These are phyloP conservation scores for Skeletonema marinoi DNA, from an alignment of 108 stramenopile genomes.

Conservation along the genomic window DNA sequence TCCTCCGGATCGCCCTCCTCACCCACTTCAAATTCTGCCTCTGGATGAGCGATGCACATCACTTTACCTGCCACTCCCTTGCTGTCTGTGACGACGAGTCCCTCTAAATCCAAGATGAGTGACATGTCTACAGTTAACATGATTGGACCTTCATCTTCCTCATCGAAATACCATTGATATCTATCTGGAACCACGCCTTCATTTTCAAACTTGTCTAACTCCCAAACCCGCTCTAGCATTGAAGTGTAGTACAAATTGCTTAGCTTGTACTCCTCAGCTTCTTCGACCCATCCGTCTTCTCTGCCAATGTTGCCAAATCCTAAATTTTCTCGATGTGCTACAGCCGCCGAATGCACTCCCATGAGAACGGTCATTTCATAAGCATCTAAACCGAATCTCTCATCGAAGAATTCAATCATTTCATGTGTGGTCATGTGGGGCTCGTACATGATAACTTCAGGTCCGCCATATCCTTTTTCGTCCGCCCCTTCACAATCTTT, in stretches of 20 bases:
- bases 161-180: slow-evolving; percentile 33
- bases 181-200: slow-evolving; percentile 38
- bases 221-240: slow-evolving; percentile 12
- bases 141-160: slow-evolving; percentile 11
- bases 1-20: not conserved
- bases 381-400: slow-evolving; percentile 44
- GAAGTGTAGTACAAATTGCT: slow-evolving; percentile 16
- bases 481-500: slow-evolving; percentile 26
- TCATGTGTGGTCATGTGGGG: slow-evolving; percentile 26
- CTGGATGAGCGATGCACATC: not conserved
- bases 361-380: slow-evolving; percentile 60
- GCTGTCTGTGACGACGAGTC: slow-evolving; percentile 1
- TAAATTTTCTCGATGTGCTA: slow-evolving; percentile 38
- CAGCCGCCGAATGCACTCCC: slow-evolving; percentile 64
- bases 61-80: slow-evolving; percentile 2
- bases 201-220: slow-evolving; percentile 18
- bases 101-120: slow-evolving; percentile 5
- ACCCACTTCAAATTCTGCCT: not conserved
- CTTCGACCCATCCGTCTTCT: slow-evolving; percentile 28
- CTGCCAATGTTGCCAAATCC: slow-evolving; percentile 51
- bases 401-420: slow-evolving; percentile 42
- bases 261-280: slow-evolving; percentile 9
- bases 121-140: slow-evolving; percentile 22
- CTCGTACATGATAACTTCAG: slow-evolving; percentile 18
- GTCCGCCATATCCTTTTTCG: slow-evolving; percentile 31